Conservation (phyloP, 225 moss, liverwort and hornwort species). For the Antitrichia curtipendula region DNA sequence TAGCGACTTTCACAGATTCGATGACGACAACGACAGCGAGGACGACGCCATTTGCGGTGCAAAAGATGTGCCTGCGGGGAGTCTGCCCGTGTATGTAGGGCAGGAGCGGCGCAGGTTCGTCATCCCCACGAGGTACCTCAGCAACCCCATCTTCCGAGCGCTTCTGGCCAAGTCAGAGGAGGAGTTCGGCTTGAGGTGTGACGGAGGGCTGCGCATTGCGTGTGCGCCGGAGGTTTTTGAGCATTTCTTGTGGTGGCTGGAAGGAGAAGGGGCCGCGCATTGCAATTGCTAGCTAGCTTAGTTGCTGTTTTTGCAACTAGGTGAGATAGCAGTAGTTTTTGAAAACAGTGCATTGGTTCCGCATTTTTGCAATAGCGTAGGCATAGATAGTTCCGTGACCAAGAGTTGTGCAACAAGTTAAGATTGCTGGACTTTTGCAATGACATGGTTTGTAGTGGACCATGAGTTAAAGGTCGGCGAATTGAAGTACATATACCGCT, state of each 20-base stretch:
- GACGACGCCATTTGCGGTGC: background rate
- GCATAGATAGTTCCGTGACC: background rate
- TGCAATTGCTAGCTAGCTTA: background rate
- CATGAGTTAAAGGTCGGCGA: background rate
- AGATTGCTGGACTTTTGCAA: background rate
- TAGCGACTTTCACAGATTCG: background rate
- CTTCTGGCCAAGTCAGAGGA: slow-evolving; percentile 70
- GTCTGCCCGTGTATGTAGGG: slow-evolving; percentile 68
- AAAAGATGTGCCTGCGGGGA: slow-evolving; percentile 55
- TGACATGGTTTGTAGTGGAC: background rate
- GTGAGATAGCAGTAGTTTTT: background rate
- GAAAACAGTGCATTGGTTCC: background rate
- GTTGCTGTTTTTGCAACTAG: background rate
- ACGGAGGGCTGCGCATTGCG: slow-evolving; percentile 69
- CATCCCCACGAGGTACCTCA: slow-evolving; percentile 57
- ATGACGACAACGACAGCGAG: background rate
- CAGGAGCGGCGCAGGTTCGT: slow-evolving; percentile 61
- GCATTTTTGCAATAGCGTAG: background rate
- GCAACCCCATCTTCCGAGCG: slow-evolving; percentile 48
- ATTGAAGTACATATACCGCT: background rate
- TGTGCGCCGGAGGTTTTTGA: slow-evolving; percentile 65
- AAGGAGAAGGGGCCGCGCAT: background rate
- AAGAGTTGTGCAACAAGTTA: background rate
- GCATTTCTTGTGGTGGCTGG: slow-evolving; percentile 66
- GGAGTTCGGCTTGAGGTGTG: slow-evolving; percentile 55